Percentiles rank a stretch among this genome's conserved stretches.
phyloP scores from a whole-genome alignment of 495 filamentous ascomycete genomes.

The Penicillium taxi region DNA sequence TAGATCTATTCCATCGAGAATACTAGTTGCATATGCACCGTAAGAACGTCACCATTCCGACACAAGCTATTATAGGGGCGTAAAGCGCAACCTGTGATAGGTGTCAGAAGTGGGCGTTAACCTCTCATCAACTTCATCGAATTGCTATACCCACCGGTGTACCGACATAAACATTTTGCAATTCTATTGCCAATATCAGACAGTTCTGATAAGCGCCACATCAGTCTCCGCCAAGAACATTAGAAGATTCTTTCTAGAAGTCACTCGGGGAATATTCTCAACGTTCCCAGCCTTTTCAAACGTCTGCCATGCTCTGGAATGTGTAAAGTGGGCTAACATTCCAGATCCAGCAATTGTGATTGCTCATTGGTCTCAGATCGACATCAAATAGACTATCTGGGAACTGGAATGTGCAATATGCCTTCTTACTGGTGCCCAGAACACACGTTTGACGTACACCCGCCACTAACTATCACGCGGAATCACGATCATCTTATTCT shows the following conservation, averaged over 20 bases:
- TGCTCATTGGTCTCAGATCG: constrained; percentile 11
- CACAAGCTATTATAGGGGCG: too few species aligned
- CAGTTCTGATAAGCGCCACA: too few species aligned
- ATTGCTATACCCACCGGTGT: too few species aligned
- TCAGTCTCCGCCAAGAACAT: too few species aligned
- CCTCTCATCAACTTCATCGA: too few species aligned
- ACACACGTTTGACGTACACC: constrained; percentile 7
- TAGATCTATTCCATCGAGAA: too few species aligned
- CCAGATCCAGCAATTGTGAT: constrained; percentile 3
- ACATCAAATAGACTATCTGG: constrained; percentile 2
- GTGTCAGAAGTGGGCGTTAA: too few species aligned
- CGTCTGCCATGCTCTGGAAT: constrained; percentile 17
- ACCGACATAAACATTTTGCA: too few species aligned
- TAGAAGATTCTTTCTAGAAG: constrained; percentile 1
- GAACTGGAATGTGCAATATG: constrained; percentile 16
- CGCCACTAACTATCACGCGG: constrained; percentile 19
- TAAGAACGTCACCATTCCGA: too few species aligned
- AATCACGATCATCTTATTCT: constrained; percentile 2
- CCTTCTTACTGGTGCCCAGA: constrained; percentile 3
- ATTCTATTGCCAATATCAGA: too few species aligned
- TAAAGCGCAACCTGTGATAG: too few species aligned
- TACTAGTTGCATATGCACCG: too few species aligned
- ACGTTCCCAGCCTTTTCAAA: neutral
- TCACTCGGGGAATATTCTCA: constrained; percentile 2
- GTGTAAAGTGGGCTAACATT: constrained; percentile 11